These are phyloP conservation scores for Erysiphe neolycopersici DNA, from an alignment of 2,329 filamentous ascomycete genomes.

Conservation along the genomic window DNA sequence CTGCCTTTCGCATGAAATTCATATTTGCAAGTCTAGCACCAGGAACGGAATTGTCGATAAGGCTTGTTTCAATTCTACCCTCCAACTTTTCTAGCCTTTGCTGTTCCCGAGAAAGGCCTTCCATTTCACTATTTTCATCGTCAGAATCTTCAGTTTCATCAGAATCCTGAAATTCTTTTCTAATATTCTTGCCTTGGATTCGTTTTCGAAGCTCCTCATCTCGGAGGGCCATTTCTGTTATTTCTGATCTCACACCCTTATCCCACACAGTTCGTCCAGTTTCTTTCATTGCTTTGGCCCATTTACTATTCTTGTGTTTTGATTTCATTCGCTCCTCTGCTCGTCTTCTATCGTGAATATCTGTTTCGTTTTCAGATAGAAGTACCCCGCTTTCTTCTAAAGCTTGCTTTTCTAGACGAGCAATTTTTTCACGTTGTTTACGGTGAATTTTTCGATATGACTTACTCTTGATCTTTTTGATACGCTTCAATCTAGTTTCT, in stretches of 20 bases:
- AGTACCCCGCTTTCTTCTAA: conserved; percentile 31
- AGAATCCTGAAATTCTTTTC: conserved; percentile 22
- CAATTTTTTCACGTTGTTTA: conserved; percentile 38
- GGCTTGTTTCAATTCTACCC: conserved; percentile 18
- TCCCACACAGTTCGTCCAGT: conserved; percentile 41
- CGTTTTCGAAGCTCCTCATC: conserved; percentile 40
- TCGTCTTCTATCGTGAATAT: conserved; percentile 32
- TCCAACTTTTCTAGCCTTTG: conserved; percentile 23
- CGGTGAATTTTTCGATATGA: conserved; percentile 78
- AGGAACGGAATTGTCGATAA: conserved; percentile 22
- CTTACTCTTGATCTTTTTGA: conserved; percentile 99
- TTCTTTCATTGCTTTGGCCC: conserved; percentile 41
- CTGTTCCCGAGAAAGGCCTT: conserved; percentile 21
- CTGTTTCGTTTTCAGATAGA: conserved; percentile 34
- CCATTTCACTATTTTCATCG: conserved; percentile 21
- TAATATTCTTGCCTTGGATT: conserved; percentile 33
- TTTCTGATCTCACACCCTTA: conserved; percentile 36
- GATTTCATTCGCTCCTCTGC: conserved; percentile 45
- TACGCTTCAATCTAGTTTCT: conserved; percentile 63
- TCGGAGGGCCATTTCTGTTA: conserved; percentile 35
- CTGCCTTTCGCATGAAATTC: conserved; percentile 86
- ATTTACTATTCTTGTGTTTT: conserved; percentile 44
- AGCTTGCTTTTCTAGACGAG: conserved; percentile 28
- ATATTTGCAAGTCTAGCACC: conserved; percentile 50
- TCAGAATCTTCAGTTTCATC: conserved; percentile 25